phyloP scores from a whole-genome alignment of 202 grass and related monocot species.

The Setaria viridis region DNA sequence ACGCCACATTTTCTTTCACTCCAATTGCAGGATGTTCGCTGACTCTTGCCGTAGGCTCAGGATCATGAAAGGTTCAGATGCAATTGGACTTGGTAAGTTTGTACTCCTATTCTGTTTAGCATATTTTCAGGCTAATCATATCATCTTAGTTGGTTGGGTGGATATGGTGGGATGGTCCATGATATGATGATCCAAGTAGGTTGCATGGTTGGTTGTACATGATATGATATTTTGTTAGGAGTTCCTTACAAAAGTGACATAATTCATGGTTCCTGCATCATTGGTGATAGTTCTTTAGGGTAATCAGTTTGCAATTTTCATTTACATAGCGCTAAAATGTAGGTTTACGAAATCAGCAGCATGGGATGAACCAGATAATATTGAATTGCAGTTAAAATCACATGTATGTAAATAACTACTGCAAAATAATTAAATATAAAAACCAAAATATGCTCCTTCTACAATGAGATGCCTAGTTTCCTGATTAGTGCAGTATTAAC shows the following conservation, averaged over 20 bases:
- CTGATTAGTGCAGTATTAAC: neutral
- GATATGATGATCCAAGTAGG: neutral
- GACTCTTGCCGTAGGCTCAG: slow-evolving; percentile 78
- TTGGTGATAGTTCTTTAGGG: neutral
- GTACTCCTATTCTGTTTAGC: slow-evolving; percentile 13
- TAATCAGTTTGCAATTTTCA: slow-evolving; percentile 6
- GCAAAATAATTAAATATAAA: slow-evolving; percentile 1
- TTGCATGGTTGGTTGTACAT: slow-evolving; percentile 10
- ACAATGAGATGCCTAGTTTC: neutral
- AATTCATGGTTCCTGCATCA: slow-evolving; percentile 20
- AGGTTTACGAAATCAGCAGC: neutral
- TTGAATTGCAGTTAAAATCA: slow-evolving; percentile 10
- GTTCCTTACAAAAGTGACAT: slow-evolving; percentile 17
- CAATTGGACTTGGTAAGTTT: slow-evolving; percentile 84
- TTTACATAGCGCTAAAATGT: neutral
- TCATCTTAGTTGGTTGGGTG: slow-evolving; percentile 17
- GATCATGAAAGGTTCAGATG: slow-evolving; percentile 95
- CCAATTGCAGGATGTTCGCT: slow-evolving; percentile 71
- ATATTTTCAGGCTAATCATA: neutral
- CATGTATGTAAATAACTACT: slow-evolving; percentile 8
- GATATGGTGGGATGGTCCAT: neutral
- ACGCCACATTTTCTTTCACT: slow-evolving; percentile 15
- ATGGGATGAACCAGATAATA: neutral
- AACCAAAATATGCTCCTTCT: neutral
- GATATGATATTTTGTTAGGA: neutral